A percentile compares a stretch with the other conserved stretches of the same genome.
Conservation (phyloP, 768 basidiomycete genomes). For the Pleurotus eryngii region DNA sequence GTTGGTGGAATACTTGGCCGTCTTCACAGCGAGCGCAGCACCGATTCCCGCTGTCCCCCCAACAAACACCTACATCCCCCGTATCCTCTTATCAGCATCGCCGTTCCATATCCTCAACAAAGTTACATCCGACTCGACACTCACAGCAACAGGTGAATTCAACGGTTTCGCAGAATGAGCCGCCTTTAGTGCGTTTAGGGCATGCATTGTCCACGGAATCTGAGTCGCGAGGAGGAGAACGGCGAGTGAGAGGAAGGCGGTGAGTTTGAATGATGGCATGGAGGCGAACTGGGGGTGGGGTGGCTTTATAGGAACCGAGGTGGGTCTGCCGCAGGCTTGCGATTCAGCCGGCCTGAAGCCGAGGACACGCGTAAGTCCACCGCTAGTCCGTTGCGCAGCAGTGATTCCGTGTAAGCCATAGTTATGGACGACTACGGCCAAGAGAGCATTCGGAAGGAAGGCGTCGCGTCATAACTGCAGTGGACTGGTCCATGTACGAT, state of each 20-base stretch:
- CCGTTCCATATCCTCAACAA: background rate
- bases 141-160: constrained; percentile 5
- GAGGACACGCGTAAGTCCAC: too few species aligned
- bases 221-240: background rate
- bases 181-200: constrained; percentile 1
- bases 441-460: too few species aligned
- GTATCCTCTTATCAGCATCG: background rate
- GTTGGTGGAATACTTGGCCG: constrained; percentile 43
- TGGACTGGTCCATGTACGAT: too few species aligned
- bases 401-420: too few species aligned
- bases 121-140: background rate
- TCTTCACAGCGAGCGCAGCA: constrained; percentile 40
- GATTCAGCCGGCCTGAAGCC: too few species aligned
- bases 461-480: too few species aligned
- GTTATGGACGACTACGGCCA: too few species aligned
- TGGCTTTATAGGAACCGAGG: too few species aligned
- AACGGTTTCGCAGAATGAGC: background rate
- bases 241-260: background rate
- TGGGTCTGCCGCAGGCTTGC: too few species aligned
- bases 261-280: constrained; percentile 4
- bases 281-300: background rate
- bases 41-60: constrained; percentile 50
- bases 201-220: constrained; percentile 3
- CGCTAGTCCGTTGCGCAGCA: too few species aligned
- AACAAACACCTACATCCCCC: constrained; percentile 28